Base-by-base conservation (phyloP, 331 rosid genomes). In the Pyrus hybrid region DNA sequence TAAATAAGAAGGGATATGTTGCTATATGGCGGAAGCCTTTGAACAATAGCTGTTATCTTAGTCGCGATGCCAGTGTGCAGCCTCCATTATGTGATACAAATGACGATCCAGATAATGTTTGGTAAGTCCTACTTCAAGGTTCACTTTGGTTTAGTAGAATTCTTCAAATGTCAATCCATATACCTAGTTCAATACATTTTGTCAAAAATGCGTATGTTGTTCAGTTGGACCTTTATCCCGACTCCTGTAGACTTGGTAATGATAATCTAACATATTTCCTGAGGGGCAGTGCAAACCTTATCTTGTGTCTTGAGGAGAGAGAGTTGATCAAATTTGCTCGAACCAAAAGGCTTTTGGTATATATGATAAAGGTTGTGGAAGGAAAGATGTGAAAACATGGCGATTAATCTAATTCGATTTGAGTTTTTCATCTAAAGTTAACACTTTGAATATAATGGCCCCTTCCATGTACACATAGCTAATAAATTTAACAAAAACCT, bases 1-100 rank as follows among this genome's bases (percentile, higher is more conserved):
- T 91, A 68, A 87, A 47, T 65, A 93, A 90, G 80, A 91, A 88
- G 73, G 98, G 94, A 63, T 87, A 89, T 80, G 83, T 93, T 82
- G 97, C 96, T 78, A 86, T 91, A 76, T 91, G 98, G 98, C 79
- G 12, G 86, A 93, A 93, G 83, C 97, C 97, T 75, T 33, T 83
- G 80, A 85, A 83, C 81, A 91, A 90, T 77, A 85, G 82, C 86
- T 93, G 97, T 87, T 93, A 93, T 83, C 86, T 82, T 69, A 84
- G 83, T 81, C 93, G 89, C 13, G 85, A 80, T 35, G 26, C 65
- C 28, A 83, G 66, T 57, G 78, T 79, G 77, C 83, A 76, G 79
- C 96, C 97, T 79, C 90, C 87, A 20, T 60, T 91, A 65, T 93
- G 97, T 78, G 91, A 87, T 67, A 72, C 87, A 67, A 79, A 80